Conservation (phyloP, 1,284 basidiomycete genomes). For the Termitomyces sp. region DNA sequence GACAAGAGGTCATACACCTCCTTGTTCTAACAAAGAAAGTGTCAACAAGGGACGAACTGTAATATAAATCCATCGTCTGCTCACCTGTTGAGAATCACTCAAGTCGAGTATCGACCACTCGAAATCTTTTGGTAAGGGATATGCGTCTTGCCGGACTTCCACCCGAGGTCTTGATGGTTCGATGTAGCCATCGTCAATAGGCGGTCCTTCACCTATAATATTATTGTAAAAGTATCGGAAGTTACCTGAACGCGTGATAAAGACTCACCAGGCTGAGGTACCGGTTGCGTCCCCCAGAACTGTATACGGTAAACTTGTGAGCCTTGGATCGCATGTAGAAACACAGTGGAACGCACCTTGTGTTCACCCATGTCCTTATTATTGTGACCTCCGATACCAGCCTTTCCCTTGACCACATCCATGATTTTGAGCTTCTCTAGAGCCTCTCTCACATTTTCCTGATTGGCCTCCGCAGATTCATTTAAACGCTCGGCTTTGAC, state of each 20-base stretch:
- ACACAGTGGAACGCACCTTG: conserved; percentile 51
- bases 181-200: conserved; percentile 81
- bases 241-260: background rate
- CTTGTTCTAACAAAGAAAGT: conserved; percentile 52
- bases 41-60: background rate
- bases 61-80: background rate
- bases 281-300: conserved; percentile 97
- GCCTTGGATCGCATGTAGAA: conserved; percentile 2
- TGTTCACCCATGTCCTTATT: conserved; percentile 81
- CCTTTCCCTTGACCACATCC: conserved; percentile 69
- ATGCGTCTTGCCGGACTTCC: conserved; percentile 84
- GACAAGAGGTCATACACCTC: conserved; percentile 94
- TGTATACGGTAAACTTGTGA: conserved; percentile 25
- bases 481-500: conserved; percentile 53
- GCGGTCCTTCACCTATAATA: conserved; percentile 56
- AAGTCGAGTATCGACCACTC: conserved; percentile 90
- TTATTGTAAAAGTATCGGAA: background rate
- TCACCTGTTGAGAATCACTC: conserved; percentile 66
- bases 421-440: conserved; percentile 68
- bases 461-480: conserved; percentile 45
- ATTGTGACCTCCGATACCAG: conserved; percentile 62
- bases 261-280: conserved; percentile 72
- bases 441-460: conserved; percentile 54
- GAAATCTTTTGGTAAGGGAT: conserved; percentile 88
- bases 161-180: conserved; percentile 76